phyloP scores from a whole-genome alignment of 192 early-diverging fungal genomes.

The Phlyctochytrium arcticum region DNA sequence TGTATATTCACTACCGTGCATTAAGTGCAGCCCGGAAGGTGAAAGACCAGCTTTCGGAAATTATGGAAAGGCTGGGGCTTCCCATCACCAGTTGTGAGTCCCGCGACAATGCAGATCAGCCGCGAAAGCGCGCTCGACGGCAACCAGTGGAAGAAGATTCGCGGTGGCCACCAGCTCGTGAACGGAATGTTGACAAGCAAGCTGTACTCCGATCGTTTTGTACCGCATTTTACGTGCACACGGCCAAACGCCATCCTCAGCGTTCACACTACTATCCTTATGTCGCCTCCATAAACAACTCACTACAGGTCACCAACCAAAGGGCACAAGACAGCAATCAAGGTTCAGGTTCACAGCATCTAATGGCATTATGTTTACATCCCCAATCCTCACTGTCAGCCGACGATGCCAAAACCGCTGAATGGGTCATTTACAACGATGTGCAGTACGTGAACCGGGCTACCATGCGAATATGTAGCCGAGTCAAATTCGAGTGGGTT shows the following conservation, averaged over 20 bases:
- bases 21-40: constrained; percentile 44
- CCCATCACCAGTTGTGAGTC: constrained; percentile 11
- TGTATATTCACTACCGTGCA: constrained; percentile 46
- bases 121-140: constrained; percentile 5
- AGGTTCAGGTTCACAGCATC: background rate
- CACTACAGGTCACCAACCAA: too few species aligned
- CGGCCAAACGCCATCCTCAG: constrained; percentile 47
- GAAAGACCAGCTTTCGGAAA: constrained; percentile 38
- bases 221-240: constrained; percentile 47
- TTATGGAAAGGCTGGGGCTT: constrained; percentile 32
- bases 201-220: constrained; percentile 48
- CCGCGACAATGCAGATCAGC: background rate
- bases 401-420: constrained; percentile 17
- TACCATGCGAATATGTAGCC: constrained; percentile 40
- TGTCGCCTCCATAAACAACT: constrained; percentile 19
- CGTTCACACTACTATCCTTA: constrained; percentile 44
- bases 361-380: constrained; percentile 36
- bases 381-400: constrained; percentile 31
- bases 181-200: too few species aligned
- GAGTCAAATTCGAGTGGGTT: constrained; percentile 44
- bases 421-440: constrained; percentile 55
- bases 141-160: too few species aligned
- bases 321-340: too few species aligned
- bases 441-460: constrained; percentile 48
- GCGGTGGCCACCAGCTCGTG: too few species aligned